Evolutionary conservation across 257 asterid genomes (phyloP), one percentile per base, ranked within the genome.

Genomic region (Rubia yunnanensis): DNA sequence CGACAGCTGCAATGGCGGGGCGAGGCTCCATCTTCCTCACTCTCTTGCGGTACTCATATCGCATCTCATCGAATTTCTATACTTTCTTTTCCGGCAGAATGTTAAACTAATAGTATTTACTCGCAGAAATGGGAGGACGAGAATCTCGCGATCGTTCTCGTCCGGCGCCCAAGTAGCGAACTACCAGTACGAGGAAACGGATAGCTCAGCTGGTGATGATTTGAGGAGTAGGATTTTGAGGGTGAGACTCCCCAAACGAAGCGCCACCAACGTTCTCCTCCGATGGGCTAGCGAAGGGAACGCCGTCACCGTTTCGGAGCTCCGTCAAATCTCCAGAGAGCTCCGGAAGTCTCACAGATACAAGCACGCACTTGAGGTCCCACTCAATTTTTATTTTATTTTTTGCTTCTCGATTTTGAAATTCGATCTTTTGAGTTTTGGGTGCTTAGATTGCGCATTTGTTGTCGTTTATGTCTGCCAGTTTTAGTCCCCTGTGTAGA

Each of bases 311-410:
- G 64, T 82, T 55, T 79, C 88, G 44, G 94, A 87, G 65, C 97
- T 92, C 61, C 89, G 99, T 9, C 71, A 56, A 73, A 87, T 92
- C 73, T 86, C 94, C 69, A 89, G 69, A 63, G 94, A 89, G 44
- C 96, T 87, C 44, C 86, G 95, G 9, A 80, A 72, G 57, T 84
- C 92, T 4, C 85, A 74, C 23, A 85, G 96, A 24, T 86, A 65
- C 82, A 92, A 92, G 84, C 97, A 92, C 67, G 99, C 99, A 55
- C 92, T 89, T 46, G 97, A 92, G 96, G 99, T 92, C 30, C 49
- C 27, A 50, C 27, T 50, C 54, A 11, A 48, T 15, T 17, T 66
- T 13, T 17, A 11, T 7, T 28, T 7, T 49, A 9, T 35, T 62
- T 4, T 62, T 4, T 11, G 2, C 20, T 20, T 22, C 24, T 2